Conservation (phyloP, 208 protist species). For the Trypanosoma cruzi region DNA sequence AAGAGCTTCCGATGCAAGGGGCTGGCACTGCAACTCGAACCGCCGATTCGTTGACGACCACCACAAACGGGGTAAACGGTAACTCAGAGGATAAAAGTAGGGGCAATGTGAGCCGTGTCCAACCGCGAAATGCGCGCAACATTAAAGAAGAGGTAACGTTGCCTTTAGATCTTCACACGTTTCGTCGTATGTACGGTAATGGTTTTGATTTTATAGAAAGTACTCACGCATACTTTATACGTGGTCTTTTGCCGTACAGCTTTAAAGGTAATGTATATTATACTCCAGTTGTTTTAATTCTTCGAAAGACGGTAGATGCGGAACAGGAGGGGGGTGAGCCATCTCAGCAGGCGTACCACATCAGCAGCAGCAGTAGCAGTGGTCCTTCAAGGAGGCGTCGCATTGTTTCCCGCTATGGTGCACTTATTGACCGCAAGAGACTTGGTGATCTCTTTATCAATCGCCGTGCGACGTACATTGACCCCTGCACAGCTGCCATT, state of each 20-base stretch:
- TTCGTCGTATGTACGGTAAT: slow-evolving; percentile 55
- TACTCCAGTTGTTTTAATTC: slow-evolving; percentile 69
- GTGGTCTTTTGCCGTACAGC: slow-evolving; percentile 68
- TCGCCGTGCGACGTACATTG: slow-evolving; percentile 71
- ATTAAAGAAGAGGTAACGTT: not conserved
- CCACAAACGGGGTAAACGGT: too few species aligned
- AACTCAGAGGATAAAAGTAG: not conserved
- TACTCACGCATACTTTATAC: slow-evolving; percentile 50
- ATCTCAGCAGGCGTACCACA: not conserved
- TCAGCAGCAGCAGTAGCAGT: too few species aligned
- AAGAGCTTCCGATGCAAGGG: too few species aligned
- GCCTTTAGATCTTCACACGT: slow-evolving; percentile 49
- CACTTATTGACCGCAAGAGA: slow-evolving; percentile 45
- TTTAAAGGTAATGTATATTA: slow-evolving; percentile 68
- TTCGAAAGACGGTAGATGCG: slow-evolving; percentile 23
- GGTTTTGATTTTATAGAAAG: slow-evolving; percentile 62
- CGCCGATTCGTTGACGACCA: too few species aligned
- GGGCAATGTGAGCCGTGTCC: not conserved
- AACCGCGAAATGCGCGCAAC: slow-evolving; percentile 8
- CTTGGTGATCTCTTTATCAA: slow-evolving; percentile 55
- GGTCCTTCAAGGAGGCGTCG: not conserved
- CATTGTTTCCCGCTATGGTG: slow-evolving; percentile 45
- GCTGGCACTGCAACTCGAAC: too few species aligned
- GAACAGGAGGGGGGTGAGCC: not conserved
- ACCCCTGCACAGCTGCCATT: slow-evolving; percentile 61